Evolutionary conservation across 2,329 filamentous ascomycete genomes (phyloP).

Genomic region (Ophiobolus disseminans): DNA sequence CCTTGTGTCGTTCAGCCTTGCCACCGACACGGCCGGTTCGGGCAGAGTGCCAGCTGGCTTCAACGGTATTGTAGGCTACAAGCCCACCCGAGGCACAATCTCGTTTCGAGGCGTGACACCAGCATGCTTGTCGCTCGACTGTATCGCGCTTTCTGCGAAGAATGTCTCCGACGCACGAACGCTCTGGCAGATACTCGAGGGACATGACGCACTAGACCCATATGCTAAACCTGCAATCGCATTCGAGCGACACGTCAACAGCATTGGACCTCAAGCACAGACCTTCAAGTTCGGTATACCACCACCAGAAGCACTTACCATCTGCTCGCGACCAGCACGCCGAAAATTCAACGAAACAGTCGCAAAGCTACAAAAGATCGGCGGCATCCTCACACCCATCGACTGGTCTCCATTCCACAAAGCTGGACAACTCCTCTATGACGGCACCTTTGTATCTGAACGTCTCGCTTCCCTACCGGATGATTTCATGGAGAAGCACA

Average conservation of each 20-base stretch:
- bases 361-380: conserved; percentile 33
- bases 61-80: conserved; percentile 62
- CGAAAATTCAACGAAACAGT: conserved; percentile 42
- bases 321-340: conserved; percentile 52
- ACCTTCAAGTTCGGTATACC: conserved; percentile 60
- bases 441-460: conserved; percentile 65
- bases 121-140: conserved; percentile 65
- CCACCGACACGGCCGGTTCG: conserved; percentile 63
- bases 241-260: conserved; percentile 45
- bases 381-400: conserved; percentile 38
- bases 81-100: conserved; percentile 61
- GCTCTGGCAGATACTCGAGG: conserved; percentile 57
- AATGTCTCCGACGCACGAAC: conserved; percentile 58
- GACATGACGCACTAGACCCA: conserved; percentile 58
- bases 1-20: conserved; percentile 63
- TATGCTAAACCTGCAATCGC: conserved; percentile 57
- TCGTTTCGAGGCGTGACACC: conserved; percentile 60
- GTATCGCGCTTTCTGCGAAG: conserved; percentile 61
- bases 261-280: conserved; percentile 43
- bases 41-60: conserved; percentile 62
- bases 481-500: conserved; percentile 37
- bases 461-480: conserved; percentile 54
- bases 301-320: conserved; percentile 51
- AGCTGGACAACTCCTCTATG: conserved; percentile 63
- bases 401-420: conserved; percentile 55